These are phyloP conservation scores for Yamadazyma sp. DNA, from an alignment of 1,139 yeast species.

Conservation along the genomic window DNA sequence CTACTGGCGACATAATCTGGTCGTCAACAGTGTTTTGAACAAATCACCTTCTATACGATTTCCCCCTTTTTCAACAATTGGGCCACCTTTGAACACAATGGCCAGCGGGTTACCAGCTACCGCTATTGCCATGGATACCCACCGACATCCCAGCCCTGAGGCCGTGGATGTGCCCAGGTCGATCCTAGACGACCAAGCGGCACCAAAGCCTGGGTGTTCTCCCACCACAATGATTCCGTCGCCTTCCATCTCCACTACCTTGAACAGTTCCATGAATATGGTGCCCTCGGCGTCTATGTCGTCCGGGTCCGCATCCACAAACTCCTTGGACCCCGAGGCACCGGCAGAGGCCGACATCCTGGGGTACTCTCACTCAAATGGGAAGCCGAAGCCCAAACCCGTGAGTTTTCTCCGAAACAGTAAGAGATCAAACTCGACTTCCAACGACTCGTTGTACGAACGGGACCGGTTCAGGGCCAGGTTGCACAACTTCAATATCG, in stretches of 20 bases:
- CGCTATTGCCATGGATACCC: constrained; percentile 3
- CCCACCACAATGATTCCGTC: background rate
- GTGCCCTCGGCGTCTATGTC: background rate
- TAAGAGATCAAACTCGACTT: constrained; percentile 43
- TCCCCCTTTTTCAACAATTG: background rate
- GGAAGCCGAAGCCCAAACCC: constrained; percentile 3
- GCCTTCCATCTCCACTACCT: background rate
- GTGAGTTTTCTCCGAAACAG: constrained; percentile 5
- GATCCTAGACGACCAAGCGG: background rate
- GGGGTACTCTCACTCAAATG: background rate
- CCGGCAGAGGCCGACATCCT: background rate
- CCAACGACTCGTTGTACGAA: constrained; percentile 44
- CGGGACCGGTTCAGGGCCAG: constrained; percentile 47
- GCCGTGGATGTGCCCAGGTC: background rate
- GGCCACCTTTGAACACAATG: constrained; percentile 1
- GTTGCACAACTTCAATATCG: constrained; percentile 33
- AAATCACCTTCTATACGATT: background rate
- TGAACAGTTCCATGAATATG: background rate
- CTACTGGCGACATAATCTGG: background rate
- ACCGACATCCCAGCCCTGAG: background rate
- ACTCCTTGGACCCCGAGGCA: background rate
- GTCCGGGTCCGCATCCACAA: background rate
- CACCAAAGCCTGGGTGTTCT: background rate
- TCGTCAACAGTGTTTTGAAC: background rate
- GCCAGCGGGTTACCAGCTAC: constrained; percentile 5